Base-by-base conservation (phyloP, 257 asterid species). In the Ilex aquifolium region DNA sequence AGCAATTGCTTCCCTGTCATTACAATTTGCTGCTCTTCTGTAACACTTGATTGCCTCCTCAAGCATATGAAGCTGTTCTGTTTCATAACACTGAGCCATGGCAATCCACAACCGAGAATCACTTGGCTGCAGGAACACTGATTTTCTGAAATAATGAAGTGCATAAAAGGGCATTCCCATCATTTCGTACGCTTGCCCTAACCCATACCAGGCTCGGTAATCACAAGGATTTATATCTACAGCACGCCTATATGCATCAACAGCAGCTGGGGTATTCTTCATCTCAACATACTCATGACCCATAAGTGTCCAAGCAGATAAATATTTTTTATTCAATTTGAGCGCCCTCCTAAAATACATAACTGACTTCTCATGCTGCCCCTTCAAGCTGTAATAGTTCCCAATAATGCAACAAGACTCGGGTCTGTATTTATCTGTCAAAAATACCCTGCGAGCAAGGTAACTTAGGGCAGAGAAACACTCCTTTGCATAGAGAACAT, bases 291-390 rank as follows among this genome's bases (percentile, higher is more conserved):
- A 90, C 81, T 93, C 99, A 1, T 93, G 99, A 29, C 97, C 97
- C 94, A 85, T 93, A n/a, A 93, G 77, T 3, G 97, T 93, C 99
- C 99, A 89, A 15, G 99, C 97, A 8, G 96, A 87, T 73, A 93
- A 80, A 72, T 84, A 90, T 42, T 85, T 93, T 76, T 85, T 87
- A 70, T 93, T 85, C 74, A 93, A 78, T 72, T 90, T 93, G 61
- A 93, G 92, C 13, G 99, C 97, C 77, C 99, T 82, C 14, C 90
- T 76, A 65, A 90, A 89, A 76, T 87, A 90, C 72, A 76, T 65
- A 32, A 90, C 96, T 2, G 95, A 87, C 56, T 90, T 93, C 65
- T 93, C 97, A 61, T 93, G 97, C 67, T 80, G 97, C 63, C 95
- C 99, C 76, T 87, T 90, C 65, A 93, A 81, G 71, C 96, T 90